These are phyloP conservation scores for Exsudoporus frostii DNA, from an alignment of 768 basidiomycete genomes.

Conservation along the genomic window DNA sequence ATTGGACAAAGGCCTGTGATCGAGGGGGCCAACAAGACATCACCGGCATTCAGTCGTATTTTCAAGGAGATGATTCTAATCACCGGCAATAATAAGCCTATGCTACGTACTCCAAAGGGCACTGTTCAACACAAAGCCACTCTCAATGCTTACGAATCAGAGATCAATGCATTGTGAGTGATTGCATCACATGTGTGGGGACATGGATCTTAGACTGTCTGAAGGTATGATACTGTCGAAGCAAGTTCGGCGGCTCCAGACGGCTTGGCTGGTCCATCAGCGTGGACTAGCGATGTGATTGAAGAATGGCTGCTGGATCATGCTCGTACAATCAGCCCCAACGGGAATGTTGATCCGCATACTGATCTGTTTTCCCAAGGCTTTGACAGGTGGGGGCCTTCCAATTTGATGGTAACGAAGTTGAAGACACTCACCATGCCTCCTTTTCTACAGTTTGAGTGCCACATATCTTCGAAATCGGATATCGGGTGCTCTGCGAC, in stretches of 20 bases:
- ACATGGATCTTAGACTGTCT: neutral
- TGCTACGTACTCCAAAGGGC: constrained; percentile 45
- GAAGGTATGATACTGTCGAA: constrained; percentile 35
- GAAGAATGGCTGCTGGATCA: constrained; percentile 30
- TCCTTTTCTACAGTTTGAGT: constrained; percentile 18
- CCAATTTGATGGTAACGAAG: neutral
- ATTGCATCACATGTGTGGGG: neutral
- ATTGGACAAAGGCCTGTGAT: constrained; percentile 33
- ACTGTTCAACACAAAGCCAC: constrained; percentile 41
- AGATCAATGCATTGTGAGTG: constrained; percentile 46
- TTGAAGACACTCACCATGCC: neutral
- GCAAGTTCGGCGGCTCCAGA: constrained; percentile 18
- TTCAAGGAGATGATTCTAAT: constrained; percentile 57
- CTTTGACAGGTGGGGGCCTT: constrained; percentile 35
- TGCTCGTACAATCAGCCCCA: constrained; percentile 11
- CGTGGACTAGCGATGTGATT: constrained; percentile 23
- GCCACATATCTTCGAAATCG: constrained; percentile 30
- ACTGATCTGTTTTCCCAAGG: constrained; percentile 34
- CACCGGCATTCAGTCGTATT: constrained; percentile 43
- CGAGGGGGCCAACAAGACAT: constrained; percentile 41
- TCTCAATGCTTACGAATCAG: constrained; percentile 37
- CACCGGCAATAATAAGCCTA: constrained; percentile 38
- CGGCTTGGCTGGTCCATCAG: constrained; percentile 20
- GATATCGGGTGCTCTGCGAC: constrained; percentile 26
- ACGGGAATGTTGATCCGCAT: constrained; percentile 1